Conservation (phyloP, 768 basidiomycete genomes). For the Naganishia kalamii region DNA sequence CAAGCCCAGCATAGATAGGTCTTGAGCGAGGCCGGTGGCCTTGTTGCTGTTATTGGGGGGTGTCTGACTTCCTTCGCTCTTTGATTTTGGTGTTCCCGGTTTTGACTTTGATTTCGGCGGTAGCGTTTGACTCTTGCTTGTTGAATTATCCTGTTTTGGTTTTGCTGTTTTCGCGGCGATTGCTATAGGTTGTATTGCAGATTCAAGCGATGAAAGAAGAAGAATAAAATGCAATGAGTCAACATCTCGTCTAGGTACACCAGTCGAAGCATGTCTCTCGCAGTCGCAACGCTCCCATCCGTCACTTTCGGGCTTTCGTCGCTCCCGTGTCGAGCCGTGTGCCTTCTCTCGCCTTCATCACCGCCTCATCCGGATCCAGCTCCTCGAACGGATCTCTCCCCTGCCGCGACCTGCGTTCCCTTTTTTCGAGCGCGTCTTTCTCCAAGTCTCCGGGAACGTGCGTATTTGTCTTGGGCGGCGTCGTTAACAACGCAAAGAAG, state of each 20-base stretch:
- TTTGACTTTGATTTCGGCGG: conserved; percentile 31
- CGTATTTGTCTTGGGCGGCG: background rate
- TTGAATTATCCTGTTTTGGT: conserved; percentile 11
- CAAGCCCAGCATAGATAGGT: conserved; percentile 69
- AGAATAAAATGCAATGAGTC: conserved; percentile 9
- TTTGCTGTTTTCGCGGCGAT: conserved; percentile 9
- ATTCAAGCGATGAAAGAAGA: too few species aligned
- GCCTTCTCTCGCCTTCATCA: conserved; percentile 71
- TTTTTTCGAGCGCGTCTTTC: background rate
- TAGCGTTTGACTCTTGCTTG: background rate
- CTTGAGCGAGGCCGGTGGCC: conserved; percentile 48
- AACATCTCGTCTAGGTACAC: conserved; percentile 12
- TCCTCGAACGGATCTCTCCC: conserved; percentile 56
- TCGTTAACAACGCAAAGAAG: conserved; percentile 39
- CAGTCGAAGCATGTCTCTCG: background rate
- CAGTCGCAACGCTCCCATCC: background rate
- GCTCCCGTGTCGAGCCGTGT: conserved; percentile 47
- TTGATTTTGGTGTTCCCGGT: conserved; percentile 28
- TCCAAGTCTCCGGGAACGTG: background rate
- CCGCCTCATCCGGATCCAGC: conserved; percentile 87
- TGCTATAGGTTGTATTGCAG: background rate
- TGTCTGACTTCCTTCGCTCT: conserved; percentile 31
- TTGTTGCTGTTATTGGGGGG: conserved; percentile 21
- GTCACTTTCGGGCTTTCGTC: background rate
- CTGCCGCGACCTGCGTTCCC: background rate